phyloP scores from a whole-genome alignment of 192 early-diverging fungal genomes.

The Backusella liffmaniae region DNA sequence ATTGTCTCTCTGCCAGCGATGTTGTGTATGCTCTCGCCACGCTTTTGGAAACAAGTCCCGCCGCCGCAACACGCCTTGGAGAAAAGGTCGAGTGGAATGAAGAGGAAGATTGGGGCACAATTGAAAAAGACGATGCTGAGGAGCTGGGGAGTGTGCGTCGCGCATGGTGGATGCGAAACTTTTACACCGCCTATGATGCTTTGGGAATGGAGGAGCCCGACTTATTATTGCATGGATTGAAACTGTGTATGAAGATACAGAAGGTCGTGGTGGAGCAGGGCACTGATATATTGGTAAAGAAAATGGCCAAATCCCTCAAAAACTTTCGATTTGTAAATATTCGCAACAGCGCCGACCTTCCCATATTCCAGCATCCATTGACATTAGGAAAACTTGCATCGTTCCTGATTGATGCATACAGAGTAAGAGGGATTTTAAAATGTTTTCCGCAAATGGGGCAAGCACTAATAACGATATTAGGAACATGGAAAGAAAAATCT shows the following conservation, averaged over 20 bases:
- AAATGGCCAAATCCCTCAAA: slow-evolving; percentile 68
- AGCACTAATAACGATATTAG: slow-evolving; percentile 36
- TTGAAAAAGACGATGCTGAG: background rate
- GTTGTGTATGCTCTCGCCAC: slow-evolving; percentile 78
- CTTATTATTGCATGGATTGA: slow-evolving; percentile 58
- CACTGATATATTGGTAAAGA: slow-evolving; percentile 77
- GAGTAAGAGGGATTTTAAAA: slow-evolving; percentile 39
- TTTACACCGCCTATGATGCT: slow-evolving; percentile 90
- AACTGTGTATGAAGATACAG: slow-evolving; percentile 75
- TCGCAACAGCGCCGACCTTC: slow-evolving; percentile 51
- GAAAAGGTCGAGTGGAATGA: slow-evolving; percentile 34
- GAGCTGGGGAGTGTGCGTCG: slow-evolving; percentile 14
- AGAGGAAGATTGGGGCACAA: slow-evolving; percentile 26
- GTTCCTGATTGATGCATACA: slow-evolving; percentile 79
- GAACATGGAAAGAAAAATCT: slow-evolving; percentile 67
- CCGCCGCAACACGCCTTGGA: slow-evolving; percentile 37
- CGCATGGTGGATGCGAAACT: slow-evolving; percentile 72
- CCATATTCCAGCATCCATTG: slow-evolving; percentile 58
- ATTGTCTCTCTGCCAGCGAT: slow-evolving; percentile 73
- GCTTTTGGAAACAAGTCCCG: slow-evolving; percentile 56
- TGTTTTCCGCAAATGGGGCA: too few species aligned
- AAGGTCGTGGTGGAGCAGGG: slow-evolving; percentile 74
- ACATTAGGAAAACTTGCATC: slow-evolving; percentile 75
- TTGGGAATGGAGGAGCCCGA: slow-evolving; percentile 41
- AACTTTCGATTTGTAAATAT: slow-evolving; percentile 76